These are phyloP conservation scores for Lantana camara DNA, from an alignment of 257 asterid species.

Conservation along the genomic window DNA sequence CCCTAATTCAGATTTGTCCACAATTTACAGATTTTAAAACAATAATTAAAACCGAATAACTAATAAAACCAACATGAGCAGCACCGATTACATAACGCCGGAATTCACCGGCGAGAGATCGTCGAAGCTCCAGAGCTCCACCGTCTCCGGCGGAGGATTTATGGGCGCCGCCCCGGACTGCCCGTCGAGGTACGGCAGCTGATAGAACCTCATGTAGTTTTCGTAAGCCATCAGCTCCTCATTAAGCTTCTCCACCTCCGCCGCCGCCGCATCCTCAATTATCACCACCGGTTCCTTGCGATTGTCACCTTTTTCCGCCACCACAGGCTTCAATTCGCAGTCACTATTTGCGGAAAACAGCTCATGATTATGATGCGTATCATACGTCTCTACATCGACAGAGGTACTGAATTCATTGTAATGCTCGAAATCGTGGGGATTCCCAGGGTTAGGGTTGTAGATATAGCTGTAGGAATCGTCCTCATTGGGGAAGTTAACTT, in stretches of 20 bases:
- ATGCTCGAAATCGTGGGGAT: not conserved
- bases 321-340: conserved; percentile 24
- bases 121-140: conserved; percentile 82
- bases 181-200: conserved; percentile 89
- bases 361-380: not conserved
- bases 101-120: conserved; percentile 33
- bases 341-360: conserved; percentile 4
- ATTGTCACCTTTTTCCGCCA: not conserved
- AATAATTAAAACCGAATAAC: not conserved
- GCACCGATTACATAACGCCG: not conserved
- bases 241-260: conserved; percentile 55
- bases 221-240: conserved; percentile 88
- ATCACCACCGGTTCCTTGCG: not conserved
- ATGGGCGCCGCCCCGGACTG: conserved; percentile 44
- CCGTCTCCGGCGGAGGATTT: conserved; percentile 45
- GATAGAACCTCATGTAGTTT: conserved; percentile 71
- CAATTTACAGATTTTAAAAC: conserved; percentile 14
- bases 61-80: not conserved
- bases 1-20: conserved; percentile 2
- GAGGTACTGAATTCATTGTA: conserved; percentile 2
- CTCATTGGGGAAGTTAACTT: conserved; percentile 79
- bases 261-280: conserved; percentile 18
- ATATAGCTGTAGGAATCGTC: conserved; percentile 14
- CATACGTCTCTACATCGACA: conserved; percentile 6
- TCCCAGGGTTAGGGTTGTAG: not conserved